Conservation (phyloP, 257 asterid species). For the Verbena officinalis region DNA sequence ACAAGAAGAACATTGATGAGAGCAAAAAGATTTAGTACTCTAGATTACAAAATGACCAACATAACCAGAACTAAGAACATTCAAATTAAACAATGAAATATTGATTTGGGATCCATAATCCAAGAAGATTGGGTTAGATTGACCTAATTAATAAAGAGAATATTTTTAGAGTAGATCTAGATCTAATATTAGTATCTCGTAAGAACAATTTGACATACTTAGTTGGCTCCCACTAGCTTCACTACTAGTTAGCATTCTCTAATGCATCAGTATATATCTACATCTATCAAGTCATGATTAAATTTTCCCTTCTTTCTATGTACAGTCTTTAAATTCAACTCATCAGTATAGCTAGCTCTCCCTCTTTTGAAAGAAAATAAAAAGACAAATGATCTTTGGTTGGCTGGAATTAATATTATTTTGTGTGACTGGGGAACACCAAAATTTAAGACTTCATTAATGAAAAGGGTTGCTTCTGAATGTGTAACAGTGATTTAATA, state of each 20-base stretch:
- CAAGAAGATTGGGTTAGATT: conserved; percentile 1
- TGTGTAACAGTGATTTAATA: no score
- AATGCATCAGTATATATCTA: conserved; percentile 25
- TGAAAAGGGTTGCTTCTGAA: background rate
- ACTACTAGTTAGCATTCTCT: background rate
- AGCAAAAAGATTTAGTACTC: background rate
- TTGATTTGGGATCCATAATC: no score
- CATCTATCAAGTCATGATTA: conserved; percentile 43
- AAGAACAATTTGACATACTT: background rate
- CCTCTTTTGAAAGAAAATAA: conserved; percentile 3
- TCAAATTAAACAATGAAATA: no score
- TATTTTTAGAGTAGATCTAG: background rate
- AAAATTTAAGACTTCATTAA: conserved; percentile 28
- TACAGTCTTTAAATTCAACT: conserved; percentile 15
- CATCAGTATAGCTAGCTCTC: no score
- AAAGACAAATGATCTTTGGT: conserved; percentile 22
- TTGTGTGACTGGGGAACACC: conserved; percentile 28
- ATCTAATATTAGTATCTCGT: background rate
- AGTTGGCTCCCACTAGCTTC: conserved; percentile 35
- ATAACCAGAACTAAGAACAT: conserved; percentile 16
- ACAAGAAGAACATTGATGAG: conserved; percentile 1
- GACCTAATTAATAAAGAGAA: conserved; percentile 15
- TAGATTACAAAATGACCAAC: conserved; percentile 13
- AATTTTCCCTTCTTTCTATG: conserved; percentile 43
- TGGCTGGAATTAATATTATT: conserved; percentile 24